A percentile compares a stretch with the other conserved stretches of the same genome.
phyloP scores from a whole-genome alignment of 2,329 filamentous ascomycete genomes.

The Venturia oleaginea region DNA sequence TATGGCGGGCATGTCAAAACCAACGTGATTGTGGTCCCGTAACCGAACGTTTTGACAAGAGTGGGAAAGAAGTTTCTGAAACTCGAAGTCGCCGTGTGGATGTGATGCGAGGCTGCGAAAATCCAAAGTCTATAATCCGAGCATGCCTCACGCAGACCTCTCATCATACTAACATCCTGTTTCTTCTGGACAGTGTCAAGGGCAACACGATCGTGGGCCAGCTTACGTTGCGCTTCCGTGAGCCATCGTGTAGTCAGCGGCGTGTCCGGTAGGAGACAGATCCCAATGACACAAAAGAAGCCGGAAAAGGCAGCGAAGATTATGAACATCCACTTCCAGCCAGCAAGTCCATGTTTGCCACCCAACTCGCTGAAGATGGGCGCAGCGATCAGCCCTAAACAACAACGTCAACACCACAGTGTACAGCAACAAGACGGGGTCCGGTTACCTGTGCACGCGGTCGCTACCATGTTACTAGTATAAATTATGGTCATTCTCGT shows the following conservation, averaged over 20 bases:
- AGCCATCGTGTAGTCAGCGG: constrained; percentile 32
- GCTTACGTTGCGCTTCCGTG: constrained; percentile 29
- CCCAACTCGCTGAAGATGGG: constrained; percentile 41
- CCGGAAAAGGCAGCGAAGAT: constrained; percentile 22
- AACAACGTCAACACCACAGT: constrained; percentile 15
- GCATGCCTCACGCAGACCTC: constrained; percentile 28
- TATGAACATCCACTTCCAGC: constrained; percentile 48
- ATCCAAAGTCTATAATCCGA: constrained; percentile 42
- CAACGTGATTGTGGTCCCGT: constrained; percentile 41
- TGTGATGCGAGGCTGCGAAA: constrained; percentile 42
- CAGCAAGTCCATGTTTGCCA: constrained; percentile 38
- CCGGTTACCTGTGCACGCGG: constrained; percentile 30
- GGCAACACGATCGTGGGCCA: constrained; percentile 41
- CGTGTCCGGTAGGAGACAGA: constrained; percentile 34
- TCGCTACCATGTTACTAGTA: constrained; percentile 35
- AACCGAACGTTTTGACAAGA: constrained; percentile 42
- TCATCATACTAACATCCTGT: constrained; percentile 36
- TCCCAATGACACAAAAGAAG: constrained; percentile 24
- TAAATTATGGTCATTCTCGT: constrained; percentile 46
- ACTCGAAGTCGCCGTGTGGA: constrained; percentile 25
- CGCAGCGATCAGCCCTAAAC: constrained; percentile 44
- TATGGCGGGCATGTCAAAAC: constrained; percentile 37
- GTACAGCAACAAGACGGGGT: neutral
- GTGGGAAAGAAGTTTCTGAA: constrained; percentile 41
- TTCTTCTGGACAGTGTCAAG: constrained; percentile 25